Evolutionary conservation across 2,329 filamentous ascomycete genomes (phyloP).

Genomic region (Lecanoromycetidae sp.): DNA sequence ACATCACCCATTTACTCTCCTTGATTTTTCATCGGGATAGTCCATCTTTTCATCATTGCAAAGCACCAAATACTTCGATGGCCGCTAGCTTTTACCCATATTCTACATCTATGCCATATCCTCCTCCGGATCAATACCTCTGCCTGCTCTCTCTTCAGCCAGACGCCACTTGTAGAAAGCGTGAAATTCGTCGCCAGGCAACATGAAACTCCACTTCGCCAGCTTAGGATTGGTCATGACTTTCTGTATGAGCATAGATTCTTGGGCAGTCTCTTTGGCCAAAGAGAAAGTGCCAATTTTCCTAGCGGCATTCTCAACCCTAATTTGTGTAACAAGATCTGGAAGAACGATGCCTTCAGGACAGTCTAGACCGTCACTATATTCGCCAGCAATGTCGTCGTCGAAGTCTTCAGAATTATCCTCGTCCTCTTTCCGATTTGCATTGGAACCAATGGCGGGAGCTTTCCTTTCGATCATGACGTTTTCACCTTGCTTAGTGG

Average conservation of each 20-base stretch:
- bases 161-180: conserved; percentile 6
- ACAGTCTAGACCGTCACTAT: neutral
- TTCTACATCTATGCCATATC: too few relatives aligned
- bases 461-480: conserved; percentile 1
- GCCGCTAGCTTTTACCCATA: too few relatives aligned
- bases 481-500: conserved; percentile 11
- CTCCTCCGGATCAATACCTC: neutral
- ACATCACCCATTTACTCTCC: too few relatives aligned
- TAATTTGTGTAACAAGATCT: neutral
- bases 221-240: neutral
- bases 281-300: neutral
- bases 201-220: neutral
- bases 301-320: conserved; percentile 1
- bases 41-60: too few relatives aligned
- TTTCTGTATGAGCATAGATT: neutral
- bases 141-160: conserved; percentile 5
- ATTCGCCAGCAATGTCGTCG: neutral
- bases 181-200: neutral
- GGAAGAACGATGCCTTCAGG: conserved; percentile 1
- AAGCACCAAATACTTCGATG: too few relatives aligned
- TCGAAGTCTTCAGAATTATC: conserved; percentile 1
- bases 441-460: neutral
- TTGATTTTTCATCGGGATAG: too few relatives aligned
- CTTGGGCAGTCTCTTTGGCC: neutral
- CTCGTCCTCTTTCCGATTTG: neutral